These are phyloP conservation scores for Penicillium sp. DNA, from an alignment of 2,329 filamentous ascomycete genomes.

Conservation along the genomic window DNA sequence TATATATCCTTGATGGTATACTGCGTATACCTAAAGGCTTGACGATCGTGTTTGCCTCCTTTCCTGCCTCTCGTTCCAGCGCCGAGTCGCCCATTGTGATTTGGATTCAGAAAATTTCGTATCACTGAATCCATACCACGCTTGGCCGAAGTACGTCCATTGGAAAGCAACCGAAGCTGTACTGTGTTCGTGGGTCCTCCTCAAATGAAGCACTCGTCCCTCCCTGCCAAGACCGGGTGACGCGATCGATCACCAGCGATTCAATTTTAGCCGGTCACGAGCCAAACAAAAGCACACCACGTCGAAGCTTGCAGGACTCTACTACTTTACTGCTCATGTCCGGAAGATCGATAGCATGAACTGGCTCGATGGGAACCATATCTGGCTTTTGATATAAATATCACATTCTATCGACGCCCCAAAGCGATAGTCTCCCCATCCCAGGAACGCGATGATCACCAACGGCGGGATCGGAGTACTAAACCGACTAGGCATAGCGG, in stretches of 20 bases:
- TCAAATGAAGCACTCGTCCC: background rate
- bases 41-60: no score
- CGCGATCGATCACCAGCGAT: background rate
- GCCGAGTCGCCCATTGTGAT: background rate
- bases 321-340: background rate
- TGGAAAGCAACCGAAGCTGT: no score
- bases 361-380: background rate
- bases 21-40: no score
- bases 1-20: no score
- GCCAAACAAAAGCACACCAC: background rate
- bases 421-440: background rate
- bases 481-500: conserved; percentile 1
- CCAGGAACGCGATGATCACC: conserved; percentile 4
- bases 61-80: background rate
- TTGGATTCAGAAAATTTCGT: background rate
- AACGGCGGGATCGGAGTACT: conserved; percentile 4
- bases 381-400: background rate
- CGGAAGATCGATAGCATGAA: no score
- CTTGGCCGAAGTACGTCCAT: background rate
- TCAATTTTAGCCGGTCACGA: background rate
- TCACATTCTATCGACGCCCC: conserved; percentile 4
- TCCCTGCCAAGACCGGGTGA: background rate
- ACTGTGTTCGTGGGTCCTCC: background rate
- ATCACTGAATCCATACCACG: background rate
- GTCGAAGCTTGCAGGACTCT: background rate